A percentile compares a stretch with the other conserved stretches of the same genome.
These are phyloP conservation scores for Nannochloris sp. DNA, from an alignment of 139 green algal species.

Conservation along the genomic window DNA sequence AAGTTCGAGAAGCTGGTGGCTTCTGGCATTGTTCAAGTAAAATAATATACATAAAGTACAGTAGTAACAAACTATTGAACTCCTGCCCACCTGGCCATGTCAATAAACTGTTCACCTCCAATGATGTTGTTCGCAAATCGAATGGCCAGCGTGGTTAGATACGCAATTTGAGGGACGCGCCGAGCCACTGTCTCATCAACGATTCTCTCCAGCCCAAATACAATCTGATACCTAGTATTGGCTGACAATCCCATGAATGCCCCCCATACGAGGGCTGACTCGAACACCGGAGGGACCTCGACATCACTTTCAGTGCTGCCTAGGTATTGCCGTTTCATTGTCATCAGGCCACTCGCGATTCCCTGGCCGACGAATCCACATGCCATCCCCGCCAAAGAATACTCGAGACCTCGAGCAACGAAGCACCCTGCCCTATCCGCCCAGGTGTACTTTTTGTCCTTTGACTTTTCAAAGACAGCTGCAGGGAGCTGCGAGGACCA, in stretches of 20 bases:
- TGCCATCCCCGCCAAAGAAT: slow-evolving; percentile 71
- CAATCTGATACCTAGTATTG: slow-evolving; percentile 84
- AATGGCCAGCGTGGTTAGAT: slow-evolving; percentile 74
- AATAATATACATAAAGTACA: not conserved
- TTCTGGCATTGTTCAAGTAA: slow-evolving; percentile 82
- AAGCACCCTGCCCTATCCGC: slow-evolving; percentile 47
- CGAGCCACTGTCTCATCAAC: slow-evolving; percentile 72
- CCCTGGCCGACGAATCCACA: slow-evolving; percentile 87
- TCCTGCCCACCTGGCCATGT: slow-evolving; percentile 86
- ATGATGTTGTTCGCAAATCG: slow-evolving; percentile 94
- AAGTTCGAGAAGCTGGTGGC: slow-evolving; percentile 95
- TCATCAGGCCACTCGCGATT: slow-evolving; percentile 82
- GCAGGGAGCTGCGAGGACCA: slow-evolving; percentile 38
- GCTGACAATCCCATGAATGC: slow-evolving; percentile 92
- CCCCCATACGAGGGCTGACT: slow-evolving; percentile 81
- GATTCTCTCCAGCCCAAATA: slow-evolving; percentile 80
- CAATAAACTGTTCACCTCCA: slow-evolving; percentile 89
- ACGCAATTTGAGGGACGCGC: slow-evolving; percentile 42
- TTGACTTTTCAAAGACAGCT: slow-evolving; percentile 63
- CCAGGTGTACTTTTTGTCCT: slow-evolving; percentile 41
- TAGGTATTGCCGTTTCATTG: slow-evolving; percentile 48
- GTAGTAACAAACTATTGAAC: slow-evolving; percentile 60
- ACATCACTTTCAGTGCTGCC: slow-evolving; percentile 61
- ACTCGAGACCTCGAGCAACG: slow-evolving; percentile 77
- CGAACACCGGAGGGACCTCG: slow-evolving; percentile 57